Evolutionary conservation across 139 green algal species (phyloP).

Genomic region (Auxenochlorella protothecoides): DNA sequence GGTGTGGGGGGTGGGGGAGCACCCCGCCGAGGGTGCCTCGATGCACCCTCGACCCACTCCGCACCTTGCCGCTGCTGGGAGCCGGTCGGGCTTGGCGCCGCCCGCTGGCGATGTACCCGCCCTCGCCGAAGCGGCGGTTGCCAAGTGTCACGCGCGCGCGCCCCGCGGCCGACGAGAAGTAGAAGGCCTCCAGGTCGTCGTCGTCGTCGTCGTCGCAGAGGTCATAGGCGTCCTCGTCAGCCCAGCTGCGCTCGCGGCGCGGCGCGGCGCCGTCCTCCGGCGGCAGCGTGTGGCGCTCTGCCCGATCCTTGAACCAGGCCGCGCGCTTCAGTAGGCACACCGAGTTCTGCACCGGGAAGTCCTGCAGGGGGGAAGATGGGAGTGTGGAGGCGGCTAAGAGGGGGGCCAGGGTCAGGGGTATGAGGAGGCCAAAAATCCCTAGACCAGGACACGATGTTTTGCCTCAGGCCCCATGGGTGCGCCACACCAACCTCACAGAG

Average conservation of each 20-base stretch:
- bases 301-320: conserved; percentile 59
- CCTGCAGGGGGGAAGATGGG: conserved; percentile 24
- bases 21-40: neutral
- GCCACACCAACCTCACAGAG: neutral
- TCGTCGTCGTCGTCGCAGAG: neutral
- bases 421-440: neutral
- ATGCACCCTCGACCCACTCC: neutral
- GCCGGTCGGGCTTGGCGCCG: conserved; percentile 7
- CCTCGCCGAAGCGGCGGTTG: conserved; percentile 69
- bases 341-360: conserved; percentile 65
- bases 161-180: conserved; percentile 56
- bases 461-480: neutral
- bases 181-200: conserved; percentile 29
- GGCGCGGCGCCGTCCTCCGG: neutral
- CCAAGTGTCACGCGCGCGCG: conserved; percentile 53
- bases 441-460: no score
- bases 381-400: neutral
- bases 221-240: conserved; percentile 21
- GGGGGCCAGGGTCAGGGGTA: neutral
- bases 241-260: conserved; percentile 11
- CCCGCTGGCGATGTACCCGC: conserved; percentile 8
- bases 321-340: conserved; percentile 69
- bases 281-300: neutral
- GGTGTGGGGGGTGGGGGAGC: neutral
- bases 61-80: neutral